Percentiles rank a stretch among this genome's conserved stretches.
phyloP scores from a whole-genome alignment of 257 asterid species.

The Eucommia ulmoides region DNA sequence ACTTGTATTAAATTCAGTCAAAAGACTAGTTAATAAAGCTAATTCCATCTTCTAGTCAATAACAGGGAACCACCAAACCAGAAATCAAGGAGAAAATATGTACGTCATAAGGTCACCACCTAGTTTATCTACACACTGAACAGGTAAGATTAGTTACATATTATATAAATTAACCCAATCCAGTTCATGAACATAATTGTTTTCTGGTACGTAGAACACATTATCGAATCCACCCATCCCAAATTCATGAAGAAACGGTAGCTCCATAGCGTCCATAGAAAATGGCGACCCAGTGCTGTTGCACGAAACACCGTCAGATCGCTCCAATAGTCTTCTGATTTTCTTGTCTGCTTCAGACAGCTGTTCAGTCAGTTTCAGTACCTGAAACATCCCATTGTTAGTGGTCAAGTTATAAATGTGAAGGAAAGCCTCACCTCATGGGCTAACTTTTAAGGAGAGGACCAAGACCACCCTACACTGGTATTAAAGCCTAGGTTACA shows the following conservation, averaged over 20 bases:
- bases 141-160: neutral
- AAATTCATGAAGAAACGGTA: conserved; percentile 33
- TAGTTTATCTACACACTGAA: no score
- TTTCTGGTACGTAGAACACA: conserved; percentile 24
- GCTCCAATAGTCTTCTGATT: conserved; percentile 29
- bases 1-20: no score
- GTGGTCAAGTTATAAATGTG: no score
- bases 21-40: no score
- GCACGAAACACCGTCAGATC: conserved; percentile 31
- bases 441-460: no score
- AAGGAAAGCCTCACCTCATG: no score
- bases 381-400: conserved; percentile 8
- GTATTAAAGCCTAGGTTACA: no score
- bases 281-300: conserved; percentile 41
- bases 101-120: no score
- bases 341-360: conserved; percentile 40
- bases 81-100: no score
- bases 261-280: conserved; percentile 23
- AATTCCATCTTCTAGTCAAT: no score
- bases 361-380: conserved; percentile 41
- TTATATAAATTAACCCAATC: conserved; percentile 27
- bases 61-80: no score
- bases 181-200: conserved; percentile 7
- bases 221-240: conserved; percentile 33
- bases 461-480: no score